Evolutionary conservation across 371 early-diverging fungal species (phyloP).

Genomic region (Rhizomucor miehei): DNA sequence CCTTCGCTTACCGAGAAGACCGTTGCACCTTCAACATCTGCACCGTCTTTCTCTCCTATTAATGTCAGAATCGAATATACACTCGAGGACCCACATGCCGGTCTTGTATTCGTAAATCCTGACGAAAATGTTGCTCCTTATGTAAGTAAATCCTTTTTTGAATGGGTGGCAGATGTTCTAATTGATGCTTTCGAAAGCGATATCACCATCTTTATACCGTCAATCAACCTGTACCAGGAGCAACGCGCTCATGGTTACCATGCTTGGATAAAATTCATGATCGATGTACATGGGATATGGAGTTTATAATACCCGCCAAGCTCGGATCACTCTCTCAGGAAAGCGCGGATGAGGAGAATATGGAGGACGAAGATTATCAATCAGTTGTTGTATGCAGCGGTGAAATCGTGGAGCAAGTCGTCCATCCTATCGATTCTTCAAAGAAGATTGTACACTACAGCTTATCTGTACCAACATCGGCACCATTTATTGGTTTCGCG

Average conservation of each 20-base stretch:
- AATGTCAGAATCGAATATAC: slow-evolving; percentile 52
- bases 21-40: background rate
- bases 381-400: slow-evolving; percentile 76
- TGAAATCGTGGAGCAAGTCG: slow-evolving; percentile 67
- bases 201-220: slow-evolving; percentile 75
- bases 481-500: slow-evolving; percentile 72
- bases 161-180: background rate
- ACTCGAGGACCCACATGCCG: slow-evolving; percentile 50
- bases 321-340: slow-evolving; percentile 20
- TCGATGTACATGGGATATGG: slow-evolving; percentile 86
- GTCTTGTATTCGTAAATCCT: slow-evolving; percentile 58
- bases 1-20: slow-evolving; percentile 7
- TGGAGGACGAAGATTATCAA: slow-evolving; percentile 47
- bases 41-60: slow-evolving; percentile 38
- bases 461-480: slow-evolving; percentile 61
- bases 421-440: slow-evolving; percentile 56
- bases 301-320: slow-evolving; percentile 65
- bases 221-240: slow-evolving; percentile 75
- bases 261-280: slow-evolving; percentile 80
- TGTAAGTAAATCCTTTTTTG: slow-evolving; percentile 27
- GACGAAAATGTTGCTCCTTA: slow-evolving; percentile 58
- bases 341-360: slow-evolving; percentile 42
- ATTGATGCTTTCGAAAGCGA: slow-evolving; percentile 27
- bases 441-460: slow-evolving; percentile 65
- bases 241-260: slow-evolving; percentile 86